Percentiles rank a stretch among this genome's conserved stretches.
phyloP scores from a whole-genome alignment of 805 yeast species.

The Starmera amethionina region DNA sequence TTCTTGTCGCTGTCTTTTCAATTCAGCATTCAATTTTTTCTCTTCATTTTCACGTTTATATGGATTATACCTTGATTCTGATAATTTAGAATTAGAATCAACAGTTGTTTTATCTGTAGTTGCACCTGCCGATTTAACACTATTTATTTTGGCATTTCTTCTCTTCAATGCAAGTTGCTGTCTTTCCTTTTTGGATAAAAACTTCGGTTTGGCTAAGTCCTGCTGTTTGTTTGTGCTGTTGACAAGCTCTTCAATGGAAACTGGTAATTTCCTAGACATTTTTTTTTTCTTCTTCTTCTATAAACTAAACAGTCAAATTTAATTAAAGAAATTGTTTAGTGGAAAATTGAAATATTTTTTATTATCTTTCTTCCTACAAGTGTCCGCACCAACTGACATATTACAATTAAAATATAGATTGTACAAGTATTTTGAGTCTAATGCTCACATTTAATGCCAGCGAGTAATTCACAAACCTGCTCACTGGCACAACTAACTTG shows the following conservation, averaged over 20 bases:
- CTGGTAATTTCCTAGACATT: slow-evolving; percentile 13
- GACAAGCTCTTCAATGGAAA: slow-evolving; percentile 28
- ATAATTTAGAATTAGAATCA: neutral
- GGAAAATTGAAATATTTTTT: too few relatives aligned
- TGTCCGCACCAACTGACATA: too few relatives aligned
- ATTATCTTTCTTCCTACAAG: too few relatives aligned
- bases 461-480: too few relatives aligned
- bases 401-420: too few relatives aligned
- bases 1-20: slow-evolving; percentile 3
- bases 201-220: slow-evolving; percentile 24
- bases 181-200: slow-evolving; percentile 38
- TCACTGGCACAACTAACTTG: too few relatives aligned
- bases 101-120: neutral
- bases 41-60: slow-evolving; percentile 1
- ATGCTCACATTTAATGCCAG: too few relatives aligned
- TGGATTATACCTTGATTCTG: neutral
- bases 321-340: too few relatives aligned
- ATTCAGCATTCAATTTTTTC: neutral
- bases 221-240: slow-evolving; percentile 13
- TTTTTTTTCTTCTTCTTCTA: too few relatives aligned
- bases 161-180: slow-evolving; percentile 21
- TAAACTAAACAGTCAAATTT: too few relatives aligned
- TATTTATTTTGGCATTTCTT: slow-evolving; percentile 6
- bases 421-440: too few relatives aligned
- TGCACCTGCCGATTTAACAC: neutral